These are phyloP conservation scores for Haematococcus lacustris DNA, from an alignment of 139 green algal species.

Conservation along the genomic window DNA sequence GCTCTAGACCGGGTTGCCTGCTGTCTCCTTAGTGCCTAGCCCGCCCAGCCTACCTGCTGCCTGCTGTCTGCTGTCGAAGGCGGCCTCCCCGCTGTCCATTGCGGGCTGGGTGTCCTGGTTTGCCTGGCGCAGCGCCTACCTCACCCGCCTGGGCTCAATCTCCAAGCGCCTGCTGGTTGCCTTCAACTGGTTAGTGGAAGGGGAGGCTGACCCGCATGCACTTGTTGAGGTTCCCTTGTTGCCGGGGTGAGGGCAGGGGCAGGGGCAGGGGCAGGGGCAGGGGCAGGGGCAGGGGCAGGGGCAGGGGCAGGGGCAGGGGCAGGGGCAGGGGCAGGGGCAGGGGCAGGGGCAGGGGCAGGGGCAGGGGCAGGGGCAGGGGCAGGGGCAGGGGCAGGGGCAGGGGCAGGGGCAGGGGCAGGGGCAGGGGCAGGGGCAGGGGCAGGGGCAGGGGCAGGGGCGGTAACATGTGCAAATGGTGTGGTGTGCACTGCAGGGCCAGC, in stretches of 20 bases:
- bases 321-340: no score
- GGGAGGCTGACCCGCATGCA: neutral
- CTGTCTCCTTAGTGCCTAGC: neutral
- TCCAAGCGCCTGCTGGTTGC: conserved; percentile 38
- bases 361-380: no score
- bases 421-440: no score
- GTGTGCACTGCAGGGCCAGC: neutral
- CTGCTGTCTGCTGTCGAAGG: neutral
- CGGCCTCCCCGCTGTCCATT: conserved; percentile 13
- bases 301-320: no score
- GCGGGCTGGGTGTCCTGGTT: conserved; percentile 56
- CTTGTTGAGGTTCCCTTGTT: neutral
- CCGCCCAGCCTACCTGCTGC: neutral
- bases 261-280: neutral
- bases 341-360: no score
- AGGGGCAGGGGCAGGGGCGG: no score
- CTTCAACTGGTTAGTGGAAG: conserved; percentile 20
- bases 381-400: no score
- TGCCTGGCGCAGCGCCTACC: conserved; percentile 71
- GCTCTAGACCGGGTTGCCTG: neutral
- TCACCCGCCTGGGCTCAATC: conserved; percentile 63
- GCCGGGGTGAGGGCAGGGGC: neutral
- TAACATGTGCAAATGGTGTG: no score
- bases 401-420: no score
- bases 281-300: no score